Percentiles rank a stretch among this genome's conserved stretches.
phyloP scores from a whole-genome alignment of 2,329 filamentous ascomycete genomes.

The Scytalidium sp. region DNA sequence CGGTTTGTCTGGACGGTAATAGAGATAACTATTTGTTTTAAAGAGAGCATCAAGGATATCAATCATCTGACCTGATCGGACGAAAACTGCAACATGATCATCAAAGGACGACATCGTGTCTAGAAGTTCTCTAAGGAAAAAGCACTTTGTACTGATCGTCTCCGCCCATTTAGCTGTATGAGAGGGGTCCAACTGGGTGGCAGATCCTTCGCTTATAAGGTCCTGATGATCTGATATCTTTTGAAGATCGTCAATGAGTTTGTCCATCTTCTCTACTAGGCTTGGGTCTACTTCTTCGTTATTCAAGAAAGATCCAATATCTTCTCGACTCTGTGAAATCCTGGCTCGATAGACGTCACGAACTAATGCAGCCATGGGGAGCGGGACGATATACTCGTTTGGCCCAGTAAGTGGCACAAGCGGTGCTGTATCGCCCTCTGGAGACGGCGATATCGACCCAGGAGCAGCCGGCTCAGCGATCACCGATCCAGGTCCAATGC shows the following conservation, averaged over 20 bases:
- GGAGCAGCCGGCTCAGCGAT: background rate
- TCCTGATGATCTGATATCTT: constrained; percentile 57
- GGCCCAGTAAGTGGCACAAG: constrained; percentile 19
- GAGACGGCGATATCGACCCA: constrained; percentile 3
- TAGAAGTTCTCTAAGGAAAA: constrained; percentile 55
- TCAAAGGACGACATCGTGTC: constrained; percentile 38
- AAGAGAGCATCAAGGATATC: constrained; percentile 51
- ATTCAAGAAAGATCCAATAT: constrained; percentile 47
- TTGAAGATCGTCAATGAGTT: constrained; percentile 47
- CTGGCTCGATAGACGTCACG: constrained; percentile 50
- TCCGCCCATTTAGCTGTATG: constrained; percentile 49
- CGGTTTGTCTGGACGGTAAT: constrained; percentile 22
- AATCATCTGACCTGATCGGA: constrained; percentile 45
- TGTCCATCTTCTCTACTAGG: constrained; percentile 45
- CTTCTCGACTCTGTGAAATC: constrained; percentile 39
- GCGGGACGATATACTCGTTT: constrained; percentile 50
- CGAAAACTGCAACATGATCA: constrained; percentile 51
- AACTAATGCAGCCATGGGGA: constrained; percentile 53
- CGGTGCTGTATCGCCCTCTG: constrained; percentile 4
- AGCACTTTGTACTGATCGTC: constrained; percentile 57
- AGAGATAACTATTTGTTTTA: constrained; percentile 33
- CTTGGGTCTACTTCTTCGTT: constrained; percentile 37
- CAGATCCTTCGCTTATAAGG: constrained; percentile 42
- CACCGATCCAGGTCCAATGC: constrained; percentile 1
- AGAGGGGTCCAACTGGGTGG: constrained; percentile 36